A percentile compares a stretch with the other conserved stretches of the same genome.
Conservation (phyloP, 129 eudicot genomes). For the Artemisia tridentata region DNA sequence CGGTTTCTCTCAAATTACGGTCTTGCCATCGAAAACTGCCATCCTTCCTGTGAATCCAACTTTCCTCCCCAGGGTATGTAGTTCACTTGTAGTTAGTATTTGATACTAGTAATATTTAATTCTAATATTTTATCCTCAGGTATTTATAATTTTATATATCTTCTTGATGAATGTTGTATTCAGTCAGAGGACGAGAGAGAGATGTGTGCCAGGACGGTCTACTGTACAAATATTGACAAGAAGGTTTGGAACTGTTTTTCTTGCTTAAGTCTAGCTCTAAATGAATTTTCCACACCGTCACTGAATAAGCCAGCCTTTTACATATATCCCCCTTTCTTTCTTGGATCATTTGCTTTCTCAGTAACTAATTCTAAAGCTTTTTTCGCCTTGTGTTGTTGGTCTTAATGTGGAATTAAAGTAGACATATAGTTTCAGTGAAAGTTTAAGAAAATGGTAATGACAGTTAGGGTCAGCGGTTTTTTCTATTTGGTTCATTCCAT, state of each 20-base stretch:
- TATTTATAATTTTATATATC: neutral
- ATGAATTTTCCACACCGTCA: neutral
- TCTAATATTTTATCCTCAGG: neutral
- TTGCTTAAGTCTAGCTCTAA: neutral
- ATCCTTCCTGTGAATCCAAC: constrained; percentile 99
- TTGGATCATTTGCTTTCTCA: too few species aligned
- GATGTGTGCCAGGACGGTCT: constrained; percentile 98
- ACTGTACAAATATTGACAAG: constrained; percentile 98
- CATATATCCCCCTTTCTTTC: neutral
- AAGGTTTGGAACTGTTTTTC: constrained; percentile 37
- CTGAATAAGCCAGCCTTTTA: neutral
- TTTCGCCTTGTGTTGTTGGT: too few species aligned
- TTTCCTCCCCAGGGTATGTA: constrained; percentile 90
- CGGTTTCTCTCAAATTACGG: constrained; percentile 83
- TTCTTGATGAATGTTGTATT: constrained; percentile 12
- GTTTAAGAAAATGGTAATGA: too few species aligned
- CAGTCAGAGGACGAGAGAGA: constrained; percentile 99
- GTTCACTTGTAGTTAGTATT: neutral
- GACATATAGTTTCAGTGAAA: too few species aligned
- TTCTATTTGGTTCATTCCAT: too few species aligned
- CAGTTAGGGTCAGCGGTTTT: too few species aligned
- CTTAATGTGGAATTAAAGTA: too few species aligned
- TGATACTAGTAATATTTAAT: too few species aligned
- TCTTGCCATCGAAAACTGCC: constrained; percentile 97
- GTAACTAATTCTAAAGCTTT: too few species aligned